phyloP scores from a whole-genome alignment of 176 grass and related monocot genomes.

The Eleusine coracana region DNA sequence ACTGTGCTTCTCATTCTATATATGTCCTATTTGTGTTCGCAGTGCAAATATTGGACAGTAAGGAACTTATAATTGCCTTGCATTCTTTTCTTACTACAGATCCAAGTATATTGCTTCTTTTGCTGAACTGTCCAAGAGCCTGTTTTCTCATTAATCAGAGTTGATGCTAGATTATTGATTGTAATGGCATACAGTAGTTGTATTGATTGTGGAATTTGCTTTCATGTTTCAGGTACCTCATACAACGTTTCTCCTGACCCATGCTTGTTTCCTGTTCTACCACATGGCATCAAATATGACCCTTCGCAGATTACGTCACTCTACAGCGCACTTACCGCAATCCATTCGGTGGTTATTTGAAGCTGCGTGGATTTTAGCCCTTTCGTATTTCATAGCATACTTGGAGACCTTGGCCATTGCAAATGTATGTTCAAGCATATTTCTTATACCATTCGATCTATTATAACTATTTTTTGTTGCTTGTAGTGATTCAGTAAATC shows the following conservation, averaged over 20 bases:
- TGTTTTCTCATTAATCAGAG: slow-evolving; percentile 3
- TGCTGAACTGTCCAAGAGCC: neutral
- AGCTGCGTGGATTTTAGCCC: slow-evolving; percentile 74
- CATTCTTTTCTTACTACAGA: slow-evolving; percentile 7
- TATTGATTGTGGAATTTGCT: slow-evolving; percentile 9
- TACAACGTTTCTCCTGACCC: slow-evolving; percentile 81
- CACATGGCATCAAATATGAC: slow-evolving; percentile 93
- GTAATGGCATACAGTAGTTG: neutral
- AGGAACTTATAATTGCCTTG: neutral
- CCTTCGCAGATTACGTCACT: slow-evolving; percentile 70
- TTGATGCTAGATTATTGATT: neutral
- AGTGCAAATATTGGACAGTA: neutral
- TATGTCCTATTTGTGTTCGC: neutral
- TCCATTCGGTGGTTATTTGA: slow-evolving; percentile 67
- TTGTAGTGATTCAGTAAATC: neutral
- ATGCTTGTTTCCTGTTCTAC: slow-evolving; percentile 91
- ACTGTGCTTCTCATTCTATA: neutral
- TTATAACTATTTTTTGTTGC: neutral
- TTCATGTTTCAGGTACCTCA: slow-evolving; percentile 86
- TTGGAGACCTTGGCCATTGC: slow-evolving; percentile 92
- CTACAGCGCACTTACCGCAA: slow-evolving; percentile 61
- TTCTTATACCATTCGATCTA: neutral
- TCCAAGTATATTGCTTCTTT: neutral
- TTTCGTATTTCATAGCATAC: slow-evolving; percentile 95
- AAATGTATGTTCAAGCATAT: slow-evolving; percentile 72